Conservation (phyloP, 495 filamentous ascomycete species). For the Hyaloscypha hepaticicola region DNA sequence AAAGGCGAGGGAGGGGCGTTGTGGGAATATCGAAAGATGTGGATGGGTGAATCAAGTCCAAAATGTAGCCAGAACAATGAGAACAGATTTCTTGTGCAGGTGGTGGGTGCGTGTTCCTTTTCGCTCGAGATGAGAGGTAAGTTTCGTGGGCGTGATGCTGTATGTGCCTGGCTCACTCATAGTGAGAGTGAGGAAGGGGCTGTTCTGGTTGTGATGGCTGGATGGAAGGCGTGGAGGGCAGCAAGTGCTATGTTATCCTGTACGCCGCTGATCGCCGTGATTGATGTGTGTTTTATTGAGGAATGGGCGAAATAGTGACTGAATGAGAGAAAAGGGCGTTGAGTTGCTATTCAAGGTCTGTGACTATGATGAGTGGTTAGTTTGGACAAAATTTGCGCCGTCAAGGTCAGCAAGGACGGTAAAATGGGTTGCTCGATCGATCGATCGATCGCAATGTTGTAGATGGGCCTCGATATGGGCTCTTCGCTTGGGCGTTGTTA, state of each 20-base stretch:
- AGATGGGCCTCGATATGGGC: background rate
- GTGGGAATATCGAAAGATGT: background rate
- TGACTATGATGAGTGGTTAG: background rate
- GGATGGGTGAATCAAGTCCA: background rate
- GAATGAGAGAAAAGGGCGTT: too few species aligned
- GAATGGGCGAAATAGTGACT: too few species aligned
- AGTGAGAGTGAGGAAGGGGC: background rate
- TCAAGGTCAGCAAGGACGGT: background rate
- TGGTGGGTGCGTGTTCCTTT: background rate
- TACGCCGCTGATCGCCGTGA: too few species aligned
- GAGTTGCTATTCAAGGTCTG: too few species aligned
- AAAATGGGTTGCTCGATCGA: background rate
- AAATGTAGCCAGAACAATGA: background rate
- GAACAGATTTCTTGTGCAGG: background rate
- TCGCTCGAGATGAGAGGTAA: background rate
- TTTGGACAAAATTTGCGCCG: background rate
- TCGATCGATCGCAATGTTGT: background rate
- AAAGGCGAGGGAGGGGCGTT: background rate
- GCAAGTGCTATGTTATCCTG: too few species aligned
- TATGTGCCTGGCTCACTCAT: background rate
- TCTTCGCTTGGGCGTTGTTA: background rate
- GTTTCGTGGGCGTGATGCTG: background rate
- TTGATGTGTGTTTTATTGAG: too few species aligned
- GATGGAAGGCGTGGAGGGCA: too few species aligned
- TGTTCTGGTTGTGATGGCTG: too few species aligned